A percentile compares a stretch with the other conserved stretches of the same genome.
Conservation (phyloP, 2,329 filamentous ascomycete genomes). For the Zymoseptoria brevis region DNA sequence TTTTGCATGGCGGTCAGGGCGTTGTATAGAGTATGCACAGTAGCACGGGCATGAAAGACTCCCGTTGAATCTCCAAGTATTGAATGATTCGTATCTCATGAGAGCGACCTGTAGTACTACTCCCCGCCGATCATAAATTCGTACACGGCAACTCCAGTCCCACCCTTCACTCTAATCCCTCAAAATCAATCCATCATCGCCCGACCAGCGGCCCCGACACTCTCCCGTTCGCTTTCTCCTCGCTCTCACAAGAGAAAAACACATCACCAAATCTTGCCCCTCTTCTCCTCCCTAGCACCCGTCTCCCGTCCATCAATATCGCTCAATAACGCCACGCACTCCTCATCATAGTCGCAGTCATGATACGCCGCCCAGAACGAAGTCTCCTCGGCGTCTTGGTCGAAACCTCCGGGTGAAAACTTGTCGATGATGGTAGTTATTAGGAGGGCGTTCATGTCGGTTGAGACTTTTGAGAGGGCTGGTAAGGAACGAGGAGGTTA, state of each 20-base stretch:
- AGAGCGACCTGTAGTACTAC: not conserved
- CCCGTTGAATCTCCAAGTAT: not conserved
- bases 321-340: not conserved
- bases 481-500: not conserved
- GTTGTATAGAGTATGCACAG: not conserved
- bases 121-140: not conserved
- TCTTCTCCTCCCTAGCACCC: not conserved
- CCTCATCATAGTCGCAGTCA: not conserved
- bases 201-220: not conserved
- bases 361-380: not conserved
- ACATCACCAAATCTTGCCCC: not conserved
- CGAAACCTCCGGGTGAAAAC: not conserved
- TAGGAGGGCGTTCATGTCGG: not conserved
- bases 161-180: not conserved
- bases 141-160: not conserved
- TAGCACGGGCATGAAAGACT: not conserved
- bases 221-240: not conserved
- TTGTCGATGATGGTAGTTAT: not conserved
- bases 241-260: not conserved
- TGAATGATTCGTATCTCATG: not conserved
- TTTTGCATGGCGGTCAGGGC: not conserved
- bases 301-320: not conserved
- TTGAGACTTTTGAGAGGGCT: not conserved
- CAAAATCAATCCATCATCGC: too few relatives aligned
- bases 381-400: not conserved